Evolutionary conservation across 257 asterid species (phyloP), one percentile per base, ranked within the genome.

Genomic region (Datura wrightii): DNA sequence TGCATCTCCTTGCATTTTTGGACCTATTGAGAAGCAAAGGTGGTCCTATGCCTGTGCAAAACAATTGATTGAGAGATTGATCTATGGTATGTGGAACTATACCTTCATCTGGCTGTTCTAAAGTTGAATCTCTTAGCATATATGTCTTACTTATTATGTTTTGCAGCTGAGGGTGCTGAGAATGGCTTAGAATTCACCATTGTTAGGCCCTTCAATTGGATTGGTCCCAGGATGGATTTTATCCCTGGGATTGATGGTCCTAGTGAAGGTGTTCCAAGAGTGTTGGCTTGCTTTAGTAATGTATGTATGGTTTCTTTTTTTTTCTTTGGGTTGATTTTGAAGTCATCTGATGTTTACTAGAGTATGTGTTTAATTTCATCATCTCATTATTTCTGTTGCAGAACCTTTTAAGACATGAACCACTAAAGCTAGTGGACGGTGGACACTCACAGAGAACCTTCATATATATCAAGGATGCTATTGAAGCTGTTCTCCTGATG

Each of bases 21-120:
- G 99, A 79, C 82, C 99, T 53, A 92, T 96, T 90, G 98, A 96
- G 85, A 96, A 96, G 91, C 99, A 96, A 90, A 91, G 99, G 89
- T 96, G 99, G 99, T 96, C 98, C 63, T 96, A 96, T 84, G 99
- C 99, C 67, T 96, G 99, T 55, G 98, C 99, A 10, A 96, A 94
- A 88, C 99, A 96, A 87, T 89, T 96, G 84, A 93, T 96, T 85
- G 99, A 96, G 96, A 93, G 99, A 86, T 86, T 96, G 93, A 88
- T 96, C 88, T 96, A 93, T 89, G 99, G 99, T 94, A 84, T 87
- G 97, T 83, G 48, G 37, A 83, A 56, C 72, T 86, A 52, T 87
- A 56, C 70, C 74, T 88, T 13, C 52, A 34, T 87, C 74, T 85
- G 65, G 80, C 24, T 82, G 56, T 80, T 82, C 58, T 79, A 79